phyloP scores from a whole-genome alignment of 2,329 filamentous ascomycete species.

The Gaeumannomyces sp. region DNA sequence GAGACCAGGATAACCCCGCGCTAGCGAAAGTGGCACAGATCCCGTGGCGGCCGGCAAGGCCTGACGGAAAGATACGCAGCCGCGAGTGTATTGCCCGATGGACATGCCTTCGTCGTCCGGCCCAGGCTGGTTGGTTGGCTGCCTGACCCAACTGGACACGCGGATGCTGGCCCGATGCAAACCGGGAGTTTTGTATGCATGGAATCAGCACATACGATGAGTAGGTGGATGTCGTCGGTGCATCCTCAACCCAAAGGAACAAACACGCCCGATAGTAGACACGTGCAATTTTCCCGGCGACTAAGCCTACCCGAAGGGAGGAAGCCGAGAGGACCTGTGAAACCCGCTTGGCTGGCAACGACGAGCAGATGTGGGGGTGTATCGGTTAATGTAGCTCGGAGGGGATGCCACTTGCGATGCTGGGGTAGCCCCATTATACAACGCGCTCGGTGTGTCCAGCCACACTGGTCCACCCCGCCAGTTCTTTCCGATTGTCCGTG shows the following conservation, averaged over 20 bases:
- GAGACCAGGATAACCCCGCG: neutral
- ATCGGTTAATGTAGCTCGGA: neutral
- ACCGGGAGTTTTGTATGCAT: neutral
- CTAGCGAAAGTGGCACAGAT: neutral
- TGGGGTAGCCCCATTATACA: neutral
- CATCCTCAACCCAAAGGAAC: neutral
- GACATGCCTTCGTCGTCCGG: neutral
- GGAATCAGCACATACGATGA: too few relatives aligned
- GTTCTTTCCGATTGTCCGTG: neutral
- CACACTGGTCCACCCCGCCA: neutral
- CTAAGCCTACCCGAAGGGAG: neutral
- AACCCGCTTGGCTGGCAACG: neutral
- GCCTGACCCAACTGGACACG: neutral
- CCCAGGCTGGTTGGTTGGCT: neutral
- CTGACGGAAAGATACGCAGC: neutral
- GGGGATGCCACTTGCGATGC: neutral
- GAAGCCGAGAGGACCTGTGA: neutral
- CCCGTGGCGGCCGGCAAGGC: neutral
- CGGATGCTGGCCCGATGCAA: neutral
- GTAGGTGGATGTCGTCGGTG: neutral
- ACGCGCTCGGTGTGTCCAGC: neutral
- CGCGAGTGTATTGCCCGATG: neutral
- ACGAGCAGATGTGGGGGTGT: neutral
- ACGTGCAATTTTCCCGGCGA: neutral
- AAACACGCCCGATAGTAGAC: neutral